Evolutionary conservation across 441 rosid genomes (phyloP).

Genomic region (Capsella rubella): DNA sequence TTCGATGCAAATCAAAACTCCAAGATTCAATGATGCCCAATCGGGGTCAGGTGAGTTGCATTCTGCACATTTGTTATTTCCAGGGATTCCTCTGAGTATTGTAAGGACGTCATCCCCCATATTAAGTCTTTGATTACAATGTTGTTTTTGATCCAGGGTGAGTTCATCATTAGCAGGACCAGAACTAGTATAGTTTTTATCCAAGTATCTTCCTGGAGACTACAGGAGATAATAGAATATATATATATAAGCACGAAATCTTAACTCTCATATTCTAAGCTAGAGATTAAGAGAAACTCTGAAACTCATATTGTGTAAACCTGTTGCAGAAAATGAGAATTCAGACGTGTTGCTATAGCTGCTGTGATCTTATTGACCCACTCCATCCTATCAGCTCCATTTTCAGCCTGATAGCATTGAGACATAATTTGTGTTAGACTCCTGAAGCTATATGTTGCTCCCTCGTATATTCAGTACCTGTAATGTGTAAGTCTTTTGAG

Average conservation of each 20-base stretch:
- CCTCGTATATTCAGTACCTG: slow-evolving; percentile 63
- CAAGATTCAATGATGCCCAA: slow-evolving; percentile 96
- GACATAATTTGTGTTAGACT: slow-evolving; percentile 23
- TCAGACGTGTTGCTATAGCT: slow-evolving; percentile 67
- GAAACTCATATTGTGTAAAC: slow-evolving; percentile 45
- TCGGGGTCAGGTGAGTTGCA: slow-evolving; percentile 93
- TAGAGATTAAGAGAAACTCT: neutral
- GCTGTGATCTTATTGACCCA: slow-evolving; percentile 94
- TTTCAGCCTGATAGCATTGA: slow-evolving; percentile 69
- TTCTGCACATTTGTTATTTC: slow-evolving; percentile 86
- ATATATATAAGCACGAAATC: slow-evolving; percentile 38
- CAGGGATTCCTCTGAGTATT: slow-evolving; percentile 67
- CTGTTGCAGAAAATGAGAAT: slow-evolving; percentile 68
- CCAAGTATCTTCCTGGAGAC: slow-evolving; percentile 48
- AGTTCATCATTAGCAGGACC: slow-evolving; percentile 48
- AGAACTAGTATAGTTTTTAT: slow-evolving; percentile 40
- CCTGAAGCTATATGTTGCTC: slow-evolving; percentile 3
- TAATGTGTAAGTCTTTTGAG: slow-evolving; percentile 79
- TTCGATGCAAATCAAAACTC: slow-evolving; percentile 86
- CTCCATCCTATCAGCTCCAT: slow-evolving; percentile 80
- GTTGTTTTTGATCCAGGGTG: slow-evolving; percentile 64
- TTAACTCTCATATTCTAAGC: slow-evolving; percentile 8
- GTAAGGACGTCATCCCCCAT: slow-evolving; percentile 57
- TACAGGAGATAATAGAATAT: slow-evolving; percentile 46
- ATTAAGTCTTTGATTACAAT: slow-evolving; percentile 44